Percentiles rank a stretch among this genome's conserved stretches.
These are phyloP conservation scores for Raffaelea arxii DNA, from an alignment of 2,329 filamentous ascomycete genomes.

Conservation along the genomic window DNA sequence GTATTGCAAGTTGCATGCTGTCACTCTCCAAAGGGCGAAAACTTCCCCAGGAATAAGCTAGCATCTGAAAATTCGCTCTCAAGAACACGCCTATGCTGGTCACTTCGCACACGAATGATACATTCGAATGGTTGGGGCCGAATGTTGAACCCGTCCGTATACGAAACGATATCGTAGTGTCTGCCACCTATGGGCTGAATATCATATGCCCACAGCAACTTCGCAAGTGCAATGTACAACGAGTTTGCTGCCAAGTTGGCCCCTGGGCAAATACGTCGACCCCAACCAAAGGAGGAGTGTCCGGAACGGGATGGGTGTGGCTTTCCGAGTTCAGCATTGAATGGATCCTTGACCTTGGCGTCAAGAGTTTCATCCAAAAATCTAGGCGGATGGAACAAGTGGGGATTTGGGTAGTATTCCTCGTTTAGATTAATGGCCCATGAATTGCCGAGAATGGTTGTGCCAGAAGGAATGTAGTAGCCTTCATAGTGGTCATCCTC, in stretches of 20 bases:
- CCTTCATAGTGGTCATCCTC: slow-evolving; percentile 38
- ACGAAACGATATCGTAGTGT: slow-evolving; percentile 13
- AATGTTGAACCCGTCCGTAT: slow-evolving; percentile 16
- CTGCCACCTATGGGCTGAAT: slow-evolving; percentile 12
- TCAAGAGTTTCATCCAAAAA: slow-evolving; percentile 12
- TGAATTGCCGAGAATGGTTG: slow-evolving; percentile 27
- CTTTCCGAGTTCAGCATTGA: background rate
- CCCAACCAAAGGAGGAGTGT: slow-evolving; percentile 36
- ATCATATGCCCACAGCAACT: slow-evolving; percentile 36
- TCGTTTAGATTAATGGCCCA: slow-evolving; percentile 20
- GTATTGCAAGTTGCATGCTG: too few relatives aligned
- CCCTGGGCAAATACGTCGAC: slow-evolving; percentile 26
- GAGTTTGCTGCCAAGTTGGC: slow-evolving; percentile 13
- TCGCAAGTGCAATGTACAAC: slow-evolving; percentile 21
- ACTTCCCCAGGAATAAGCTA: slow-evolving; percentile 11
- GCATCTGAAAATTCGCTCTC: slow-evolving; percentile 10
- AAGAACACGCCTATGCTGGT: slow-evolving; percentile 10
- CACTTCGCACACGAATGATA: slow-evolving; percentile 11
- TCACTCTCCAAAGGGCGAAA: slow-evolving; percentile 12
- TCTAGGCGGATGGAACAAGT: slow-evolving; percentile 13
- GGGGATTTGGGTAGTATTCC: slow-evolving; percentile 14
- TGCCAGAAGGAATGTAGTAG: slow-evolving; percentile 37
- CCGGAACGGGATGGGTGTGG: slow-evolving; percentile 16
- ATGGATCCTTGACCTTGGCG: slow-evolving; percentile 3
- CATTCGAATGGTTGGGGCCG: slow-evolving; percentile 14